Base-by-base conservation (phyloP, 768 basidiomycete genomes). In the Lactarius evosmus region DNA sequence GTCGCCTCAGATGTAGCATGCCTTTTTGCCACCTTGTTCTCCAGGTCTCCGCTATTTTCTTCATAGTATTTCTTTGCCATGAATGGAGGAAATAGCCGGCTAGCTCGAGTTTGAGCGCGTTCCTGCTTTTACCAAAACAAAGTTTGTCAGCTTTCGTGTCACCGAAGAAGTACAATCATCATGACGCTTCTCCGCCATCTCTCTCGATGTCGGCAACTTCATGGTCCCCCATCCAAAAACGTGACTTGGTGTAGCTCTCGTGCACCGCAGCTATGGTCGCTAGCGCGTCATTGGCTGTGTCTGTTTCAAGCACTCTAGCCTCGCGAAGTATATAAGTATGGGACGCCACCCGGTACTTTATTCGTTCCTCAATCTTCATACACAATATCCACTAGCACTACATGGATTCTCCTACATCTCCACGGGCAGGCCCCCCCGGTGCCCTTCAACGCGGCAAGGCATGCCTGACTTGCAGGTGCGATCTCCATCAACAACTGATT, bases 391-490 rank as follows among this genome's bases (percentile, higher is more conserved):
- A 29, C 29, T 17, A 14, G 12, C 29, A 46, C 16, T 8, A 58
- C 52, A 66, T 66, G 66, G 66, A 65, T 22, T 19, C 62, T 36
- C 19, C 63, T 32, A 54, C 58, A 38, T 60, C 66, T 25, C 46
- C 62, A 16, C 62, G 22, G 25, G 17, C 65, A 3, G 14, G 52
- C 33, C 27, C 61, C n/a, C 62, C 68, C 40, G 46, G 44, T n/a
- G 27, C 67, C 29, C 67, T 69, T 38, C 67, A 68, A 57, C 58
- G 68, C 50, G 68, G 68, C 16, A 69, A 69, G 33, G 68, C 68
- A 29, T 69, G 68, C 38, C 27, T 69, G 44, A 68, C 56, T 38
- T 69, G 68, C 63, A 65, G 68, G 68, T 68, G 16, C 38, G 63
- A 33, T 14, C n/a, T 25, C 7, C 58, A 22, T 6, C 29, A 11